Percentiles rank a stretch among this genome's conserved stretches.
These are phyloP conservation scores for Pseudohalonectria lignicola DNA, from an alignment of 2,329 filamentous ascomycete genomes.

Conservation along the genomic window DNA sequence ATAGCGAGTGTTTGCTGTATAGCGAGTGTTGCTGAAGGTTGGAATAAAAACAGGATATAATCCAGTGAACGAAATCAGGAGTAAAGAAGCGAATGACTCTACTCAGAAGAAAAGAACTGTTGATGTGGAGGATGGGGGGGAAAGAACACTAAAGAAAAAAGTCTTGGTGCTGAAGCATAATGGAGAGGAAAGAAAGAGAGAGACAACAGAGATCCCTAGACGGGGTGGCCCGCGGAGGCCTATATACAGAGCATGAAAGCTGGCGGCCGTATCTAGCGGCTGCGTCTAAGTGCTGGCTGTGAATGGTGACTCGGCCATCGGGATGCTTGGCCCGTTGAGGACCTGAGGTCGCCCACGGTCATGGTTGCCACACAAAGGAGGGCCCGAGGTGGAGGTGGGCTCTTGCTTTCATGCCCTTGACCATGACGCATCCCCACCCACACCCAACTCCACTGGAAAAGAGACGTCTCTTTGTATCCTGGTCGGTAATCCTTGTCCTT, in stretches of 20 bases:
- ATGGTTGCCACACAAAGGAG: too few relatives aligned
- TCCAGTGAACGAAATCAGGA: slow-evolving; percentile 18
- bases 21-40: slow-evolving; percentile 1
- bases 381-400: too few relatives aligned
- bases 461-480: too few relatives aligned
- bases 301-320: slow-evolving; percentile 1
- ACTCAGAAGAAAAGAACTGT: slow-evolving; percentile 14
- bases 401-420: too few relatives aligned
- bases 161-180: slow-evolving; percentile 10
- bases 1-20: slow-evolving; percentile 11
- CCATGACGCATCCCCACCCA: too few relatives aligned
- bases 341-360: too few relatives aligned
- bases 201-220: slow-evolving; percentile 8
- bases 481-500: too few relatives aligned
- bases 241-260: slow-evolving; percentile 1
- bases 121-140: slow-evolving; percentile 2
- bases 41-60: slow-evolving; percentile 1
- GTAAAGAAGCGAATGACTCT: slow-evolving; percentile 42
- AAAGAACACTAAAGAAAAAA: slow-evolving; percentile 18
- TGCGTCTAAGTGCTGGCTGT: neutral
- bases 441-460: too few relatives aligned
- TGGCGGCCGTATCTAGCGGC: too few relatives aligned
- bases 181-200: slow-evolving; percentile 7
- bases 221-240: neutral
- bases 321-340: too few relatives aligned